Conservation (phyloP, 2,329 filamentous ascomycete genomes). For the Diaporthe citrichinensis region DNA sequence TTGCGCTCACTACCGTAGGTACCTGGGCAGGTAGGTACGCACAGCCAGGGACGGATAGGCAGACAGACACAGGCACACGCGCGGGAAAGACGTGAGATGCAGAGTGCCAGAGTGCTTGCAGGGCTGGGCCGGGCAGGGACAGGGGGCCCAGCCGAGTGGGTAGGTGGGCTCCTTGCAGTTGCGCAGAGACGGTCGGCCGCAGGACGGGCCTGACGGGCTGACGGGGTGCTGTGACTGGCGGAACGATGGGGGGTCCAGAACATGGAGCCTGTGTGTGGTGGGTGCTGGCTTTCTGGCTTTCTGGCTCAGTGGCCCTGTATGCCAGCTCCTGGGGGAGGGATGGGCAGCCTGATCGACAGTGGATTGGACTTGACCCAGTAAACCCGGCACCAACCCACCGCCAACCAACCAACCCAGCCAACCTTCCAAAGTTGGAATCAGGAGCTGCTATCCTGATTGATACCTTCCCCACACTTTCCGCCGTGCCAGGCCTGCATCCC, state of each 20-base stretch:
- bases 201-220: neutral
- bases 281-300: neutral
- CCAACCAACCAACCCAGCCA: conserved; percentile 20
- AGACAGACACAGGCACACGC: conserved; percentile 1
- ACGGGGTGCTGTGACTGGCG: neutral
- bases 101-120: conserved; percentile 23
- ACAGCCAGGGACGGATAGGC: neutral
- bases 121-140: conserved; percentile 20
- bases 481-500: neutral
- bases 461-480: conserved; percentile 26
- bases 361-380: conserved; percentile 6
- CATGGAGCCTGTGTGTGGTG: neutral
- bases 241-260: conserved; percentile 4
- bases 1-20: no score
- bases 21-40: neutral
- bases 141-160: conserved; percentile 6
- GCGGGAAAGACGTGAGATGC: conserved; percentile 12
- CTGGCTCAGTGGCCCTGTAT: neutral
- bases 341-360: conserved; percentile 19
- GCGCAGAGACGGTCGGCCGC: conserved; percentile 3
- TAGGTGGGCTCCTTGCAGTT: neutral
- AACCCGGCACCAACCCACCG: conserved; percentile 2
- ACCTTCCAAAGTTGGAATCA: conserved; percentile 26
- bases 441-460: conserved; percentile 32
- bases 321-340: neutral